Conservation (phyloP, 2,329 filamentous ascomycete genomes). For the Xylaria sp. region DNA sequence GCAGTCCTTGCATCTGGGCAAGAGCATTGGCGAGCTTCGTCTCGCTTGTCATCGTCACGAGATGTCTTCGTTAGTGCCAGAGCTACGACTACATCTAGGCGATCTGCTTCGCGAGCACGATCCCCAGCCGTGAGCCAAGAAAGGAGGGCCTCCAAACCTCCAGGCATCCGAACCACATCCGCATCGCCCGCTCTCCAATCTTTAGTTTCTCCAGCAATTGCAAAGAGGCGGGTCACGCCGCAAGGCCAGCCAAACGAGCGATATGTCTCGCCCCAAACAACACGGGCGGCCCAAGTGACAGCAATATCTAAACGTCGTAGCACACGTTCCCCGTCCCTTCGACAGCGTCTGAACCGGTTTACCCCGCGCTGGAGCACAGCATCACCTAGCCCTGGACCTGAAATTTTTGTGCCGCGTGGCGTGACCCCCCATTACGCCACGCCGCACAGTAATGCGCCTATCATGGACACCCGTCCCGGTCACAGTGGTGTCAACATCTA, state of each 20-base stretch:
- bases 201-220: conserved; percentile 53
- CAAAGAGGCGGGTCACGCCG: conserved; percentile 59
- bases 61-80: conserved; percentile 37
- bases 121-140: conserved; percentile 54
- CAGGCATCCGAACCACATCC: conserved; percentile 63
- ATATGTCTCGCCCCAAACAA: conserved; percentile 52
- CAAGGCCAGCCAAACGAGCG: conserved; percentile 52
- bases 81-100: conserved; percentile 52
- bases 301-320: conserved; percentile 57
- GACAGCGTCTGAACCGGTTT: conserved; percentile 44
- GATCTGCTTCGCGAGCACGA: conserved; percentile 51
- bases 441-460: conserved; percentile 72
- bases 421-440: conserved; percentile 77
- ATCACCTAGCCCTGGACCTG: conserved; percentile 57
- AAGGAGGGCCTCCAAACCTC: conserved; percentile 56
- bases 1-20: conserved; percentile 56
- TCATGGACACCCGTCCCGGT: conserved; percentile 52
- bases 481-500: conserved; percentile 45
- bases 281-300: conserved; percentile 38
- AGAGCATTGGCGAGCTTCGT: conserved; percentile 51
- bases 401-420: conserved; percentile 49
- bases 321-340: conserved; percentile 66
- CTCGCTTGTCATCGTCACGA: conserved; percentile 55
- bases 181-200: conserved; percentile 57
- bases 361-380: conserved; percentile 65